These are phyloP conservation scores for Dissophora globulifera DNA, from an alignment of 192 early-diverging fungal genomes.

Conservation along the genomic window DNA sequence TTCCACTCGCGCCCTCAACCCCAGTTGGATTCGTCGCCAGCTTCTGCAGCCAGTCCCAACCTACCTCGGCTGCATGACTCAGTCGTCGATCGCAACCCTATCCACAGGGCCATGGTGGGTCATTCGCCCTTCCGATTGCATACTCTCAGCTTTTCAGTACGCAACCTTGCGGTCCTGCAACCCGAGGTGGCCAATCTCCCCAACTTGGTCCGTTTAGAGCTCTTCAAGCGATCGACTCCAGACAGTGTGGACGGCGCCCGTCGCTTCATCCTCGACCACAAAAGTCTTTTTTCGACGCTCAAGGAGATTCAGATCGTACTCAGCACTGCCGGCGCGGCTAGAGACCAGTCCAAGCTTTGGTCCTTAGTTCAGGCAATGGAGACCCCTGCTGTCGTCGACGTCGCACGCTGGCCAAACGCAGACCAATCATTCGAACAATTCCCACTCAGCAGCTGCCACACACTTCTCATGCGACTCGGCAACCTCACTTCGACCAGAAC, in stretches of 20 bases:
- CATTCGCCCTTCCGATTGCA: conserved; percentile 18
- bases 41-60: neutral
- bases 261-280: conserved; percentile 13
- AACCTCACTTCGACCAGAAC: neutral
- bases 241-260: neutral
- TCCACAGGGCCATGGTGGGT: conserved; percentile 3
- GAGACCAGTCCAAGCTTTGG: conserved; percentile 6
- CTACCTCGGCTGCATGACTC: neutral
- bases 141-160: conserved; percentile 15
- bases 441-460: conserved; percentile 6
- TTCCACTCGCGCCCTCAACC: neutral
- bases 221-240: neutral
- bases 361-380: conserved; percentile 17
- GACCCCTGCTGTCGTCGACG: conserved; percentile 11
- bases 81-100: neutral
- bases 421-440: conserved; percentile 8
- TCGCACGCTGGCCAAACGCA: conserved; percentile 14
- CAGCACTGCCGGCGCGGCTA: too few species aligned
- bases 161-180: neutral
- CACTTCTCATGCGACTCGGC: conserved; percentile 10
- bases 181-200: conserved; percentile 9
- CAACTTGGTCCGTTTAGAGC: conserved; percentile 4
- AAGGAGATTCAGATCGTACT: conserved; percentile 12
- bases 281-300: conserved; percentile 1
- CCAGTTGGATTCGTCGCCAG: too few species aligned